Evolutionary conservation across 164 flowering plant species (phyloP), one percentile per base, ranked within the genome.

Genomic region (Annona squamosa): DNA sequence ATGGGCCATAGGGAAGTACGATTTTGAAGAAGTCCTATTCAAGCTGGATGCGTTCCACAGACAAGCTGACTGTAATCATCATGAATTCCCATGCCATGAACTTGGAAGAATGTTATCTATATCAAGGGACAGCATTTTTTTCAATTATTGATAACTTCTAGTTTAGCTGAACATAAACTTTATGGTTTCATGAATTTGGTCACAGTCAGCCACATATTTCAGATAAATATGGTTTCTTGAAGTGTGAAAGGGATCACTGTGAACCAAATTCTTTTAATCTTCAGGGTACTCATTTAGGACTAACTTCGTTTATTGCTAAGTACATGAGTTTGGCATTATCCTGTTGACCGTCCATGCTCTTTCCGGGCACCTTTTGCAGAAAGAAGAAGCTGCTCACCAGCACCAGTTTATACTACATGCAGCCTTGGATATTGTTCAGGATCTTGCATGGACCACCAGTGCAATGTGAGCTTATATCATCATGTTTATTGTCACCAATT

Each of bases 381-480:
- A 88, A 81, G 98, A 96, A 82, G 99, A 93, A 75, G 91, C 94
- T 75, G 95, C 97, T 65, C 99, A 96, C 69, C 87, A 90, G 82
- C 99, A 95, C 81, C 99, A 93, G 81, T 95, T 96, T 73, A 86
- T 93, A 75, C 75, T 95, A 63, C 98, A 95, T 81, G 94, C 98
- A 10, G 93, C 99, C 44, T 82, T 93, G 81, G 99, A 95, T 84
- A 85, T 95, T 78, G 99, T 91, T 77, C 97, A 95, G 80, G 99
- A 93, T 81, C 88, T 89, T 71, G 97, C 99, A 52, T 95, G 99
- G 98, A 90, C 97, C 68, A 93, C 99, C 0, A 91, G 98, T 84
- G 97, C 97, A 56, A 95, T 93, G 97, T 91, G 77, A 83, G 92
- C 68, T 70, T 78, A 67, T 42, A 12, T 47, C 48, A 3, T 59